Evolutionary conservation across 2,329 filamentous ascomycete species (phyloP), one percentile per base, ranked within the genome.

Genomic region (Hawksworthiomyces lignivorus): DNA sequence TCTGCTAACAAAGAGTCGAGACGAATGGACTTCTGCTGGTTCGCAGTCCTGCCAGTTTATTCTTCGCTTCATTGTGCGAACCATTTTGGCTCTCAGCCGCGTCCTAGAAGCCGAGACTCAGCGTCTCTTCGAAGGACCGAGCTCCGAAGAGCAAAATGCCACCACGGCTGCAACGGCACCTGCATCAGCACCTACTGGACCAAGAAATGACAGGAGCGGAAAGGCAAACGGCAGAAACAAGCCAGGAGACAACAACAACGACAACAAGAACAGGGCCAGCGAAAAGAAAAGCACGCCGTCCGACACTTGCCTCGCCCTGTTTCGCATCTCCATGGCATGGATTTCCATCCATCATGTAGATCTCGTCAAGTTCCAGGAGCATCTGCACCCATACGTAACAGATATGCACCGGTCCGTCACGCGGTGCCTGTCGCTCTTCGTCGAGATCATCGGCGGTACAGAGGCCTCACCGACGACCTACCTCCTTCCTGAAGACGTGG

Each of bases 31-130:
- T 8, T 53, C 62, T 12, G 56, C 61, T 29, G 59, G 60, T 24
- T 68, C 68, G 11, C 65, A 64, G 26, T 73, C 74, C 9, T 75
- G 70, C 50, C 70, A 76, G 45, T 88, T 82, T 53, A 79, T 85
- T 45, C 69, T 94, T 33, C 74, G 81, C 19, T 75, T 94, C 47
- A 95, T 94, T 54, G 69, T 87, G 36, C 82, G 82, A 39, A 87
- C 83, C 9, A 82, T 94, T 53, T 76, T 81, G 43, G 75, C 76
- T 1, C 69, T 95, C 24, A 73, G 89, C 34, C 79, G 82, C 39
- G 67, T 82, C 21, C 68, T 94, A 27, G 69, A 49, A 11, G 27
- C 30, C 5, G 44, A 47, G 21, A 41, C 36, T 5, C 17, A 44
- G 18, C 48, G 40, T 3, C 38, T 47, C 18, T 43, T 46, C 12